These are phyloP conservation scores for Silene latifolia DNA, from an alignment of 148 eudicot species.

Conservation along the genomic window DNA sequence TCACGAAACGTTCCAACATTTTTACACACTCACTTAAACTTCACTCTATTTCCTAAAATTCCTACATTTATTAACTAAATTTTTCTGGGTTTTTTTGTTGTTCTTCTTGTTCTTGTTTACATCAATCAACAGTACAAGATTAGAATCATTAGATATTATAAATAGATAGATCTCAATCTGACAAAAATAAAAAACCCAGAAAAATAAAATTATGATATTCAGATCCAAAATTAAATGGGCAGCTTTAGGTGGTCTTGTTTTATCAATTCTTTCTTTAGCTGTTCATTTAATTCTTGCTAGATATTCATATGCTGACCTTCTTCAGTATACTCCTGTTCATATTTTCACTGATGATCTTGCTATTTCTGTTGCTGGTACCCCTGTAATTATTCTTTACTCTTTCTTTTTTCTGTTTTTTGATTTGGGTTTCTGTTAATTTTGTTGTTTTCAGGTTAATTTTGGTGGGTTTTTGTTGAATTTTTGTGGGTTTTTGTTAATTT, in stretches of 20 bases:
- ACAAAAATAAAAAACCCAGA: background rate
- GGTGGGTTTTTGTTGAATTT: background rate
- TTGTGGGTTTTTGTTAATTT: background rate
- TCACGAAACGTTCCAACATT: no score
- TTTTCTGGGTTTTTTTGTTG: background rate
- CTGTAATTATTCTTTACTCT: constrained; percentile 27
- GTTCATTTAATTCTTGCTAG: constrained; percentile 65
- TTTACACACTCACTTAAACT: background rate
- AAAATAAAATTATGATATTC: constrained; percentile 40
- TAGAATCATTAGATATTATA: background rate
- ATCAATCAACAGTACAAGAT: background rate
- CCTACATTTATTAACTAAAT: background rate
- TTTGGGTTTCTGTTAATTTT: background rate
- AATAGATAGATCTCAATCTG: constrained; percentile 17
- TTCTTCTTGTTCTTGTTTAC: background rate
- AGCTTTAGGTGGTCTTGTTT: constrained; percentile 60
- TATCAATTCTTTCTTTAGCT: constrained; percentile 53
- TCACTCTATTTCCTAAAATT: background rate
- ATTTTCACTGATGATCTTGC: constrained; percentile 51
- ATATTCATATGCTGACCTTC: constrained; percentile 49
- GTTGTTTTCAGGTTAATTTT: background rate
- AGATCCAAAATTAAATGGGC: constrained; percentile 77
- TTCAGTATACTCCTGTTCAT: constrained; percentile 29
- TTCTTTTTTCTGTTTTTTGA: background rate
- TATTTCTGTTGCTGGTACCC: constrained; percentile 31